A percentile compares a stretch with the other conserved stretches of the same genome.
These are phyloP conservation scores for Pythium dissotocum DNA, from an alignment of 352 stramenopile genomes.

Conservation along the genomic window DNA sequence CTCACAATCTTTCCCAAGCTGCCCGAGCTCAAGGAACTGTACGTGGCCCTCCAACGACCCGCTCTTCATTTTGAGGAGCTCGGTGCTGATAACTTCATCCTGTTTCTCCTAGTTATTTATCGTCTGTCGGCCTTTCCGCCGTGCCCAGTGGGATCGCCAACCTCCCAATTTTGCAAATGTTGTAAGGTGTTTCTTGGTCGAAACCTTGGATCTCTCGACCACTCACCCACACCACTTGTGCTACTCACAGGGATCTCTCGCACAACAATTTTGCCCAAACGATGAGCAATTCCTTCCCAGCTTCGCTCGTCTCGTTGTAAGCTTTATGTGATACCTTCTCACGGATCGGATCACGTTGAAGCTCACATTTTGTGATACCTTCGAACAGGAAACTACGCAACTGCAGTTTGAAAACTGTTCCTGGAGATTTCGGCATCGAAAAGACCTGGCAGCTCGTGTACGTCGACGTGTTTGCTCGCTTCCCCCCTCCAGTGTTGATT, in stretches of 20 bases:
- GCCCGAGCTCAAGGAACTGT: slow-evolving; percentile 23
- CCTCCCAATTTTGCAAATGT: slow-evolving; percentile 19
- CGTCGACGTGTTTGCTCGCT: background rate
- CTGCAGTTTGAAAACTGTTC: slow-evolving; percentile 22
- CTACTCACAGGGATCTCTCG: slow-evolving; percentile 19
- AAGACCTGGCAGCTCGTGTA: slow-evolving; percentile 31
- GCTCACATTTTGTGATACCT: no score
- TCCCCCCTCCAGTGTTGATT: background rate
- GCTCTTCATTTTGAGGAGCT: no score
- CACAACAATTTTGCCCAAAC: slow-evolving; percentile 22
- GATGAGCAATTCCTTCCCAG: slow-evolving; percentile 15
- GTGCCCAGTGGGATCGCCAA: slow-evolving; percentile 24
- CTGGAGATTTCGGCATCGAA: slow-evolving; percentile 25
- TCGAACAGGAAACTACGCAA: slow-evolving; percentile 24
- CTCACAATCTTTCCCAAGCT: slow-evolving; percentile 26
- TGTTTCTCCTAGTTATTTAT: slow-evolving; percentile 19
- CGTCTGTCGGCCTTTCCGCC: slow-evolving; percentile 6
- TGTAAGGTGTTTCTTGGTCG: background rate
- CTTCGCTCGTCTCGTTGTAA: slow-evolving; percentile 22
- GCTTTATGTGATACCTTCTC: background rate
- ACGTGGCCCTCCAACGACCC: background rate
- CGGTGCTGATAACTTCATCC: no score
- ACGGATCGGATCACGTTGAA: no score
- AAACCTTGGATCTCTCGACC: background rate
- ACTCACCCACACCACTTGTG: background rate